Evolutionary conservation across 768 basidiomycete species (phyloP).

Genomic region (Xerocomus potaroensis): DNA sequence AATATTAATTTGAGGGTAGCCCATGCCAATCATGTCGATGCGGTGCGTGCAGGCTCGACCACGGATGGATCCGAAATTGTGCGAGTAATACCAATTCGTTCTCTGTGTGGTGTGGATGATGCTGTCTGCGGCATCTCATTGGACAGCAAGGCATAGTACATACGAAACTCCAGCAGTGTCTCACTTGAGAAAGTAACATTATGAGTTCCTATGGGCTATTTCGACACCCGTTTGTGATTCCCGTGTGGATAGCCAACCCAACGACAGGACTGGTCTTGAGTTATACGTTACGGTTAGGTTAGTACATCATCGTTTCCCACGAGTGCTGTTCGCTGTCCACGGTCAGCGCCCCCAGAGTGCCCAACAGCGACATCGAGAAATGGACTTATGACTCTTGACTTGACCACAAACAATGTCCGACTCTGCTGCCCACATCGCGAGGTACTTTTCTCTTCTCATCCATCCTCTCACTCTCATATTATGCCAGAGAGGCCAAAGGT

Average conservation of each 20-base stretch:
- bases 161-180: background rate
- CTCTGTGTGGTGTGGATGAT: no score
- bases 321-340: conserved; percentile 3
- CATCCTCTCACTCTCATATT: conserved; percentile 7
- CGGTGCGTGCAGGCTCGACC: no score
- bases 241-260: no score
- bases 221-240: no score
- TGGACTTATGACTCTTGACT: conserved; percentile 19
- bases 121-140: background rate
- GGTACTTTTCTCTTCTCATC: conserved; percentile 20
- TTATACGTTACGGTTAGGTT: no score
- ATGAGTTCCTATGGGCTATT: no score
- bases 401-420: conserved; percentile 34
- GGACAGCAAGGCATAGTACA: no score
- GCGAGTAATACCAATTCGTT: no score
- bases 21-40: no score
- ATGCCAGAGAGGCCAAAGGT: conserved; percentile 69
- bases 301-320: conserved; percentile 21
- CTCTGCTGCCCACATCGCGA: conserved; percentile 36
- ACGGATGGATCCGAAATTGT: no score
- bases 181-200: background rate
- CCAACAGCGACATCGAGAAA: conserved; percentile 18
- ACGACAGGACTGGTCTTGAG: no score
- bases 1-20: no score
- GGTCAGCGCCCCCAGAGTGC: conserved; percentile 4